Evolutionary conservation across 495 filamentous ascomycete genomes (phyloP).

Genomic region (Lindgomyces ingoldianus): DNA sequence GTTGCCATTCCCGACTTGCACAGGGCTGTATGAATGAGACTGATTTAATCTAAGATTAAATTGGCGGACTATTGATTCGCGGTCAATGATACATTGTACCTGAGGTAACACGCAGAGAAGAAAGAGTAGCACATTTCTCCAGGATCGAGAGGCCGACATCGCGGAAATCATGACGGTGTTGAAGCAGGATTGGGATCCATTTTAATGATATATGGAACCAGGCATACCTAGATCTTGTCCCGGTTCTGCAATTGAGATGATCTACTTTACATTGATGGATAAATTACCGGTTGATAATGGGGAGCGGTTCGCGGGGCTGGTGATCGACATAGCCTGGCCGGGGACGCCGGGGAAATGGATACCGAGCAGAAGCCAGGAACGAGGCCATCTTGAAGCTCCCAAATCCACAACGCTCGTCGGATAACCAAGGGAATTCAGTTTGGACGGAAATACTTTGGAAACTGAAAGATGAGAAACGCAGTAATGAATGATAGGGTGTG

Average conservation of each 20-base stretch:
- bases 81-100: constrained; percentile 21
- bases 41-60: constrained; percentile 35
- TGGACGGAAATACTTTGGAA: no score
- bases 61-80: constrained; percentile 26
- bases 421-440: neutral
- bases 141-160: neutral
- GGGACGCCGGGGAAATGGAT: constrained; percentile 17
- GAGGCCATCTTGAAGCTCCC: no score
- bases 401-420: neutral
- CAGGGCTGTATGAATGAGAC: constrained; percentile 45
- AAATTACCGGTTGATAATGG: constrained; percentile 27
- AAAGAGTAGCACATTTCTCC: neutral
- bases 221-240: neutral
- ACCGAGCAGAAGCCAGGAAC: no score
- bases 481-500: no score
- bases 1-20: constrained; percentile 58
- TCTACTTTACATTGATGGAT: constrained; percentile 28
- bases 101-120: neutral
- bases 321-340: constrained; percentile 4
- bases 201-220: neutral
- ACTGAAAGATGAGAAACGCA: no score
- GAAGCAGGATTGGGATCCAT: neutral
- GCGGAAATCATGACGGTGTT: neutral
- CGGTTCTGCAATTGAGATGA: constrained; percentile 10
- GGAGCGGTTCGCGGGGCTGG: constrained; percentile 22